phyloP scores from a whole-genome alignment of 768 basidiomycete species.

The Hericium coralloides region DNA sequence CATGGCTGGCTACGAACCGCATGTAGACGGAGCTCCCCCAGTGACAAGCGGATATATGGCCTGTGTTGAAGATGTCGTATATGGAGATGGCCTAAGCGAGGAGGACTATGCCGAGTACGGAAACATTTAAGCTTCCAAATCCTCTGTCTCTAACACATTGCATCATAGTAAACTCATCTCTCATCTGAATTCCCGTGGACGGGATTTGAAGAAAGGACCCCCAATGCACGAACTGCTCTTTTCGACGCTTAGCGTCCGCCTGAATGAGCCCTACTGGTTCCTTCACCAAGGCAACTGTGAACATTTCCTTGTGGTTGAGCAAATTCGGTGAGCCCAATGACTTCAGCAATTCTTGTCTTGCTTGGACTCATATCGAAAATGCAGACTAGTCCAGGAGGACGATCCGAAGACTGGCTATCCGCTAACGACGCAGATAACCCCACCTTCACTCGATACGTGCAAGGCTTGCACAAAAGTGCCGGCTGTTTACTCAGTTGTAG shows the following conservation, averaged over 20 bases:
- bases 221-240: slow-evolving; percentile 41
- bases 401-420: slow-evolving; percentile 60
- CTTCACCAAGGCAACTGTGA: slow-evolving; percentile 78
- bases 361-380: slow-evolving; percentile 2
- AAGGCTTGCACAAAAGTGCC: slow-evolving; percentile 64
- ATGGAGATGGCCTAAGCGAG: slow-evolving; percentile 41
- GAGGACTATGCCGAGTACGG: slow-evolving; percentile 56
- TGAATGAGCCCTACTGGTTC: slow-evolving; percentile 77
- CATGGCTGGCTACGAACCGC: slow-evolving; percentile 24
- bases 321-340: slow-evolving; percentile 46
- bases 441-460: slow-evolving; percentile 52
- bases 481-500: slow-evolving; percentile 56
- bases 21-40: slow-evolving; percentile 4
- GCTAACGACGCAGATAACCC: slow-evolving; percentile 55
- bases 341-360: neutral
- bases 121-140: neutral
- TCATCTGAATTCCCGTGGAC: slow-evolving; percentile 25
- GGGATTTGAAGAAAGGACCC: slow-evolving; percentile 21
- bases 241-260: slow-evolving; percentile 44
- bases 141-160: slow-evolving; percentile 3
- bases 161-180: slow-evolving; percentile 37
- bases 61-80: slow-evolving; percentile 51
- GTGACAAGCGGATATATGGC: slow-evolving; percentile 36
- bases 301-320: slow-evolving; percentile 65
- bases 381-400: slow-evolving; percentile 47